A percentile compares a stretch with the other conserved stretches of the same genome.
These are phyloP conservation scores for Geotrichum klebahnii DNA, from an alignment of 1,139 yeast species.

Conservation along the genomic window DNA sequence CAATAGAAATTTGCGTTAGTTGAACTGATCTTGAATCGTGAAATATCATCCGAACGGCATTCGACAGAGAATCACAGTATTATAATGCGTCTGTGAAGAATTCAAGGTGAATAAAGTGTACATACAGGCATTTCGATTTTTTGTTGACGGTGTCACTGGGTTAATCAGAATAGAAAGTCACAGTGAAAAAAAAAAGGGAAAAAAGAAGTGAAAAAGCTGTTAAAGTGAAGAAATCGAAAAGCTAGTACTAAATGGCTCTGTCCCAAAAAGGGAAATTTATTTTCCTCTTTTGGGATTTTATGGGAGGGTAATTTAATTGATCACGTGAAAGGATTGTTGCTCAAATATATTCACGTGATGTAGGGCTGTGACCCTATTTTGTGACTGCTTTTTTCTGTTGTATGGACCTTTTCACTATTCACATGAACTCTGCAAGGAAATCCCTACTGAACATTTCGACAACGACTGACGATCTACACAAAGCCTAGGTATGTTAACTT, in stretches of 20 bases:
- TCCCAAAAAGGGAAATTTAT: slow-evolving; percentile 9
- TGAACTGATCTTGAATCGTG: too few relatives aligned
- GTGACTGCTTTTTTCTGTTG: too few relatives aligned
- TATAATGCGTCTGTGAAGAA: too few relatives aligned
- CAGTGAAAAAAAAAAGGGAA: slow-evolving; percentile 10
- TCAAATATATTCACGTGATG: too few relatives aligned
- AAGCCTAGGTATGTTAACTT: slow-evolving; percentile 7
- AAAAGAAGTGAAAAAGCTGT: neutral
- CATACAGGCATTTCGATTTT: slow-evolving; percentile 23
- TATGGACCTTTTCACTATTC: too few relatives aligned
- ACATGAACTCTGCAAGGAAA: too few relatives aligned
- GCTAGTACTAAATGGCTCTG: neutral
- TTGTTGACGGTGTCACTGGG: slow-evolving; percentile 10
- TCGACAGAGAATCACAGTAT: too few relatives aligned
- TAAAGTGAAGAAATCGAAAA: neutral
- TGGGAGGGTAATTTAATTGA: neutral
- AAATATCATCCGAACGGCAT: too few relatives aligned
- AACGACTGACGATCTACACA: too few relatives aligned
- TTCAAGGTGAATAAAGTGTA: neutral
- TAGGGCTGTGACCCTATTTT: too few relatives aligned
- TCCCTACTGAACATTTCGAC: too few relatives aligned
- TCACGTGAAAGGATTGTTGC: too few relatives aligned
- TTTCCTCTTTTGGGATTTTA: slow-evolving; percentile 6
- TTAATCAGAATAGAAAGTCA: slow-evolving; percentile 10
- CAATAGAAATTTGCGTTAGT: neutral